Percentiles rank a stretch among this genome's conserved stretches.
Evolutionary conservation across 495 filamentous ascomycete species (phyloP).

Genomic region (Amorphotheca resinae): DNA sequence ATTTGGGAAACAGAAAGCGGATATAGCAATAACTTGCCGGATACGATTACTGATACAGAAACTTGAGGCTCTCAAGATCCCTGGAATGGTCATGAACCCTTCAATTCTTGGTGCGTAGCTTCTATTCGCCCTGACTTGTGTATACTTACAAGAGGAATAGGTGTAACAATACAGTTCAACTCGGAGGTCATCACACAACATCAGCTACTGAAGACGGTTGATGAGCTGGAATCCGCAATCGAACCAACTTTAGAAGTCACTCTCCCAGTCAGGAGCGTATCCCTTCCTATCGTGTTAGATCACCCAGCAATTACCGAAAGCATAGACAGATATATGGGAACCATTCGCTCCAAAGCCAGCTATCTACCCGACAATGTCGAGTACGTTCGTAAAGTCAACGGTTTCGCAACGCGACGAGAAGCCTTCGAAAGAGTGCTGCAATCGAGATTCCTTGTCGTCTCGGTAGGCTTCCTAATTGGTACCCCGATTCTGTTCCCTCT

Average conservation of each 20-base stretch:
- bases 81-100: conserved; percentile 8
- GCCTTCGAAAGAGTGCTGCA: conserved; percentile 36
- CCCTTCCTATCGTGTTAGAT: conserved; percentile 43
- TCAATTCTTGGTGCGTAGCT: conserved; percentile 4
- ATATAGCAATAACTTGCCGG: conserved; percentile 9
- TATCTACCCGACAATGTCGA: conserved; percentile 45
- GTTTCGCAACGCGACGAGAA: conserved; percentile 28
- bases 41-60: conserved; percentile 12
- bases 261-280: conserved; percentile 38
- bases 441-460: conserved; percentile 36
- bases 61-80: conserved; percentile 2
- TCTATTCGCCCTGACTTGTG: neutral
- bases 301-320: conserved; percentile 35
- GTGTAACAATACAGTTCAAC: conserved; percentile 16
- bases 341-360: conserved; percentile 42
- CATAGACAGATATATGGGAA: conserved; percentile 43
- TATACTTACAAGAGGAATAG: neutral
- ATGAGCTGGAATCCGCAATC: conserved; percentile 23
- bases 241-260: conserved; percentile 27
- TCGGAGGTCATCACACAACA: conserved; percentile 24
- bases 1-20: conserved; percentile 28
- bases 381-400: conserved; percentile 47
- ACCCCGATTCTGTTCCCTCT: conserved; percentile 41
- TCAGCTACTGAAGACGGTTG: conserved; percentile 21
- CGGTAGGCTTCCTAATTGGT: conserved; percentile 46